Evolutionary conservation across 257 asterid species (phyloP).

Genomic region (Rauvolfia tetraphylla): DNA sequence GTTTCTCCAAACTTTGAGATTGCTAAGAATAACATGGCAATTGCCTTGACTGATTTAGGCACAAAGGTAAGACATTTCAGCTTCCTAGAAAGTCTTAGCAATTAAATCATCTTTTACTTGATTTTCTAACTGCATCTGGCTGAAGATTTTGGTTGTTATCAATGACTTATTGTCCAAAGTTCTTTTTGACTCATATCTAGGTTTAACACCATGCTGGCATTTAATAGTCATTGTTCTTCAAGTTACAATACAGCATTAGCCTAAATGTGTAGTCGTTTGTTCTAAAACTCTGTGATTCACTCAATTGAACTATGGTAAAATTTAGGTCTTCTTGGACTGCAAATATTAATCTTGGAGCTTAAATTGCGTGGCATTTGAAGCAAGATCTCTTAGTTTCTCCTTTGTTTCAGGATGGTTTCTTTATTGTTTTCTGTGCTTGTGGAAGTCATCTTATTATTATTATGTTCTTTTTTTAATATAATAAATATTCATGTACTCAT

Average conservation of each 20-base stretch:
- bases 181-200: not conserved
- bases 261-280: not conserved
- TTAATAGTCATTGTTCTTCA: not conserved
- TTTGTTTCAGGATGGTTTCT: not conserved
- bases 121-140: slow-evolving; percentile 15
- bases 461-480: not conserved
- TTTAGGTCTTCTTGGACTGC: not conserved
- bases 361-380: not conserved
- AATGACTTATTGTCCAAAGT: not conserved
- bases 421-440: not conserved
- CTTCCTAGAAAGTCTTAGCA: not conserved
- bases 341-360: not conserved
- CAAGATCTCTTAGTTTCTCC: not conserved
- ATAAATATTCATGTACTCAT: not conserved
- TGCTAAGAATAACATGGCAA: slow-evolving; percentile 98
- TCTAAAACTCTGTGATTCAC: not conserved
- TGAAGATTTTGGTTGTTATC: not conserved
- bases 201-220: not conserved
- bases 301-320: not conserved
- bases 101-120: slow-evolving; percentile 15
- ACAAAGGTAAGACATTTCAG: slow-evolving; percentile 60
- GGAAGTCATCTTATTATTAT: not conserved
- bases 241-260: not conserved
- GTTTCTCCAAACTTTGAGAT: slow-evolving; percentile 99
- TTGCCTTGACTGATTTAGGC: slow-evolving; percentile 98